Evolutionary conservation across 768 basidiomycete genomes (phyloP).

Genomic region (Psilocybe subaeruginosa): DNA sequence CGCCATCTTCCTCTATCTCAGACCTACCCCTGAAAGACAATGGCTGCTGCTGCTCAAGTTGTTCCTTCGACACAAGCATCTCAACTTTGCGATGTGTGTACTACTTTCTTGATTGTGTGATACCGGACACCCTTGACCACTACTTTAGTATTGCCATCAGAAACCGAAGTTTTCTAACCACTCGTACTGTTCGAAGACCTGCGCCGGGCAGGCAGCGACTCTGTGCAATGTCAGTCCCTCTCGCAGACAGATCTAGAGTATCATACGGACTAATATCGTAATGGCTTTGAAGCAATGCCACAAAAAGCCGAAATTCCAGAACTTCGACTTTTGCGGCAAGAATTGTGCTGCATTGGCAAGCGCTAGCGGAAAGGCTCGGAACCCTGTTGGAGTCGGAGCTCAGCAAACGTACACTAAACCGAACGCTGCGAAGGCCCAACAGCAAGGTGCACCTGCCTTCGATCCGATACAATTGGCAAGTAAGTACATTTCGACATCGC

Average conservation of each 20-base stretch:
- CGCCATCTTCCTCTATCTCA: slow-evolving; percentile 3
- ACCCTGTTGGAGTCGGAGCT: slow-evolving; percentile 11
- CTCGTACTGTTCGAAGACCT: slow-evolving; percentile 57
- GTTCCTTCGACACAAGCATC: slow-evolving; percentile 25
- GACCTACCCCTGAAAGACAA: slow-evolving; percentile 18
- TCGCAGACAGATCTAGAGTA: background rate
- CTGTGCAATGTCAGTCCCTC: slow-evolving; percentile 44
- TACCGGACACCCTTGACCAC: slow-evolving; percentile 2
- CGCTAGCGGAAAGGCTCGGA: slow-evolving; percentile 24
- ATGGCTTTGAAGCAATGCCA: slow-evolving; percentile 48
- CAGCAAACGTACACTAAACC: slow-evolving; percentile 14
- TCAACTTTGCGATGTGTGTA: slow-evolving; percentile 44
- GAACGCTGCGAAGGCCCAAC: slow-evolving; percentile 14
- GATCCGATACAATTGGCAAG: slow-evolving; percentile 45
- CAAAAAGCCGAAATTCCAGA: slow-evolving; percentile 60
- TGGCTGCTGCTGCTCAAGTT: slow-evolving; percentile 31
- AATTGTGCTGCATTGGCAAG: slow-evolving; percentile 58
- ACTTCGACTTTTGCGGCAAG: slow-evolving; percentile 66
- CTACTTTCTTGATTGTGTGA: background rate
- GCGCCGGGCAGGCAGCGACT: slow-evolving; percentile 46
- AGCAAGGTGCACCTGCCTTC: slow-evolving; percentile 27
- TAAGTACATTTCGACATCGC: slow-evolving; percentile 23
- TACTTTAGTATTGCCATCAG: slow-evolving; percentile 50
- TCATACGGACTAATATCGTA: background rate
- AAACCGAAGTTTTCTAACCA: slow-evolving; percentile 50